These are phyloP conservation scores for Collybia sp. DNA, from an alignment of 768 basidiomycete species.

Conservation along the genomic window DNA sequence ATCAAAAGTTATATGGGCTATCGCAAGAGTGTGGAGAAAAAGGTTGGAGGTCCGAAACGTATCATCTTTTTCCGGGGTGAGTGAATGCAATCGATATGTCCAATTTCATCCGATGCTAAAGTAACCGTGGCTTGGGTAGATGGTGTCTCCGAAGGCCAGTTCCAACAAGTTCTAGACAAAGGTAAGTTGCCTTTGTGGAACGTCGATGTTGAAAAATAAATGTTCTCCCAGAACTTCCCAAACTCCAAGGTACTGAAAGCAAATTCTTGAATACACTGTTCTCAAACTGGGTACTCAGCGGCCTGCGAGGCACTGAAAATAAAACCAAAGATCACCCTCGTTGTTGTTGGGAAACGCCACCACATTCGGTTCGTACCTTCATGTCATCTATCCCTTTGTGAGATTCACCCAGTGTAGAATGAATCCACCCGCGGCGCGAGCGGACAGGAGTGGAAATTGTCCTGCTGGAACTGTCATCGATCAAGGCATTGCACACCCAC, in stretches of 20 bases:
- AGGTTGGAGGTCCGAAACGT: slow-evolving; percentile 39
- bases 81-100: slow-evolving; percentile 11
- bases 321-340: slow-evolving; percentile 63
- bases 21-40: slow-evolving; percentile 42
- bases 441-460: slow-evolving; percentile 64
- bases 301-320: slow-evolving; percentile 61
- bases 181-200: slow-evolving; percentile 31
- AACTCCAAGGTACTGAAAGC: slow-evolving; percentile 46
- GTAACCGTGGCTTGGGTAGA: slow-evolving; percentile 29
- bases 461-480: slow-evolving; percentile 84
- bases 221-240: slow-evolving; percentile 43
- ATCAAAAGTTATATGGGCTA: slow-evolving; percentile 52
- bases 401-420: slow-evolving; percentile 21
- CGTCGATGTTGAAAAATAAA: neutral
- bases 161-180: slow-evolving; percentile 44
- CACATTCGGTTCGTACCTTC: slow-evolving; percentile 5
- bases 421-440: slow-evolving; percentile 30
- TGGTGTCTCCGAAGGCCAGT: slow-evolving; percentile 49
- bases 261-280: too few species aligned
- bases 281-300: too few species aligned
- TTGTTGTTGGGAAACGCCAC: slow-evolving; percentile 82
- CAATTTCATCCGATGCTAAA: slow-evolving; percentile 14
- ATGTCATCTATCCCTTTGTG: neutral
- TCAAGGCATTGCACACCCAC: slow-evolving; percentile 60
- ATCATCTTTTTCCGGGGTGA: slow-evolving; percentile 74